Percentiles rank a stretch among this genome's conserved stretches.
phyloP scores from a whole-genome alignment of 352 stramenopile genomes.

The Globisporangium spinosum region DNA sequence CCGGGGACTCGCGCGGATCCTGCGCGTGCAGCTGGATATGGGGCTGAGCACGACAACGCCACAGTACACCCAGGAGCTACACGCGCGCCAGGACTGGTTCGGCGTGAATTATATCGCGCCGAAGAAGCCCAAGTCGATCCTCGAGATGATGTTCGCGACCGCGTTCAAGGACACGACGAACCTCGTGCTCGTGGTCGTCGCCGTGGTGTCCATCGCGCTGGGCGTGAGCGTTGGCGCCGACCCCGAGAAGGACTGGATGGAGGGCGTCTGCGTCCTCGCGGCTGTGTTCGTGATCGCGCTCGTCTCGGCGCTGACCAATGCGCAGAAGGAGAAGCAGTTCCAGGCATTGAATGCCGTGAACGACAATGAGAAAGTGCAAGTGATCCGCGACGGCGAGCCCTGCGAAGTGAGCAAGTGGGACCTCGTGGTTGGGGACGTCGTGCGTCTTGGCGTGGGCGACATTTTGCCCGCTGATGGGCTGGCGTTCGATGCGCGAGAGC shows the following conservation, averaged over 20 bases:
- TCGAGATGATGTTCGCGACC: conserved; percentile 41
- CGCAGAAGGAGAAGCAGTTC: conserved; percentile 64
- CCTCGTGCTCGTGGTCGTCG: conserved; percentile 35
- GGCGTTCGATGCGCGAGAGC: conserved; percentile 33
- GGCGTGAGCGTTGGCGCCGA: conserved; percentile 4
- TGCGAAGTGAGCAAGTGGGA: conserved; percentile 27
- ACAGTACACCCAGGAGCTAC: not conserved
- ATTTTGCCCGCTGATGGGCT: conserved; percentile 40
- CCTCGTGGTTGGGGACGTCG: conserved; percentile 39
- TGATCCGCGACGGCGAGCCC: conserved; percentile 31
- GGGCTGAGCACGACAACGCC: not conserved
- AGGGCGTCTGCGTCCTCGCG: conserved; percentile 52
- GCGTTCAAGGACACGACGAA: conserved; percentile 57
- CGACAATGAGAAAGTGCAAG: conserved; percentile 49
- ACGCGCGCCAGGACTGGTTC: conserved; percentile 17
- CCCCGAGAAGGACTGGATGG: conserved; percentile 4
- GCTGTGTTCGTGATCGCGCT: conserved; percentile 89
- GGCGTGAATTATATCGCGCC: conserved; percentile 35
- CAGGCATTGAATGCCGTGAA: conserved; percentile 64
- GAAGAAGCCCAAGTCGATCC: conserved; percentile 13
- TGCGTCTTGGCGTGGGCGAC: conserved; percentile 35
- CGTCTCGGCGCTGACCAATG: conserved; percentile 40
- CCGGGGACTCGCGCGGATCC: conserved; percentile 3
- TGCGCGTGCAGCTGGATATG: not conserved
- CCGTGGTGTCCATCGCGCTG: conserved; percentile 31